Evolutionary conservation across 2,329 filamentous ascomycete genomes (phyloP), one percentile per base, ranked within the genome.

Genomic region (Sclerotinia glacialis): DNA sequence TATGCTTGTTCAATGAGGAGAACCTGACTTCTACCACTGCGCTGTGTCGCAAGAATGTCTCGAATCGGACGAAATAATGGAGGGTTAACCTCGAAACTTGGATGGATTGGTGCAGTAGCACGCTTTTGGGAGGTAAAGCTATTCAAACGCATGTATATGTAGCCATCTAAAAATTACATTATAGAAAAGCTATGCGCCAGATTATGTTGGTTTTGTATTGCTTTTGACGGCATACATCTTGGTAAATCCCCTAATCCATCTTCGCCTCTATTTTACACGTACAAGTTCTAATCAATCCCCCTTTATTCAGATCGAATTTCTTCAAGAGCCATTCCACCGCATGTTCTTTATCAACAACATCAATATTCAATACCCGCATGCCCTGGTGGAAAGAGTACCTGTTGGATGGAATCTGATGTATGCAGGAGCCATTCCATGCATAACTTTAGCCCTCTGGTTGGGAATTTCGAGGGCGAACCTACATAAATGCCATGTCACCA

Each of bases 281-380:
- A 31, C 31, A 44, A 42, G 21, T 28, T 44, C 34, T 60, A 61
- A 65, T 59, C 42, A 40, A 47, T n/a, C n/a, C 26, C 40, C 46
- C 14, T 49, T 21, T 9, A 40, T 60, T 40, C 54, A 91, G 84
- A 82, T 92, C 53, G 83, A 87, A 78, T 80, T 90, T 73, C 82
- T 90, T 71, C 84, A 91, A 72, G 88, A 89, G 68, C 95, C 95
- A 0, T 98, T 98, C 77, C 93, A 98, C 77, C 92, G 92, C 79
- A 90, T 97, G 86, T 98, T 99, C 80, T 90, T 87, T 70, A 85
- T 98, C 69, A 90, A 93, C 76, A 92, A 98, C 76, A 84, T 91
- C 31, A 82, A 87, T 60, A 92, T 98, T 68, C 89, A 92, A 70
- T 97, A 90, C 75, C 95, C 95, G 0, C 90, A 96, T 78, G 92